Conservation (phyloP, 768 basidiomycete genomes). For the Paxillus rubicundulus region DNA sequence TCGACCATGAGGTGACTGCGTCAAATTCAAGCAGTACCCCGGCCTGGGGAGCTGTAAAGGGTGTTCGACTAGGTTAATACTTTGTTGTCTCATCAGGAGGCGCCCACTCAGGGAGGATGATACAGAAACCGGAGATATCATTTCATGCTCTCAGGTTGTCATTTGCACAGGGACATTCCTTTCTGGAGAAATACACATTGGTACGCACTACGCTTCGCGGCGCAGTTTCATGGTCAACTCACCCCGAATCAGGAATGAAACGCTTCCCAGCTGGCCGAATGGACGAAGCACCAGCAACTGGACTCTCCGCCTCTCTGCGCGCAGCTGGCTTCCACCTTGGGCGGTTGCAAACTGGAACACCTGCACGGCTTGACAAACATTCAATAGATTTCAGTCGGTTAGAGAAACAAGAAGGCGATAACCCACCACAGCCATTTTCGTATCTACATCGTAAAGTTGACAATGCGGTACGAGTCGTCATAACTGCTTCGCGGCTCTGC, state of each 20-base stretch:
- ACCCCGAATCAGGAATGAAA: constrained; percentile 49
- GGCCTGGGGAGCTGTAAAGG: constrained; percentile 53
- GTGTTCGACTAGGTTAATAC: constrained; percentile 63
- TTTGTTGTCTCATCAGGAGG: not conserved
- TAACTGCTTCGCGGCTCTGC: not conserved
- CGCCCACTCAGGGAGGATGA: not conserved
- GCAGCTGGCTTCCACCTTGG: constrained; percentile 79
- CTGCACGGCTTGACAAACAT: constrained; percentile 68
- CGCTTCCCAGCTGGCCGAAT: constrained; percentile 77
- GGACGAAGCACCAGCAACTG: constrained; percentile 66
- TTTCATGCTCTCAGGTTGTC: constrained; percentile 78
- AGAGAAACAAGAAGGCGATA: constrained; percentile 65
- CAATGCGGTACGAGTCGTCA: constrained; percentile 53
- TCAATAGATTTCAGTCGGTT: constrained; percentile 70
- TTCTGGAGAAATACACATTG: constrained; percentile 89
- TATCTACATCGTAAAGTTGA: constrained; percentile 66
- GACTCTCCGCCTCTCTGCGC: constrained; percentile 73
- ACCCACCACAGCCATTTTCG: constrained; percentile 67
- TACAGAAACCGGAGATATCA: constrained; percentile 69
- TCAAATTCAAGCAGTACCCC: constrained; percentile 22
- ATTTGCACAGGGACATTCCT: constrained; percentile 92
- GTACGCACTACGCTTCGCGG: constrained; percentile 34
- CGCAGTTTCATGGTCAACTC: not conserved
- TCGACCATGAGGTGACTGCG: constrained; percentile 44
- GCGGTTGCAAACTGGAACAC: constrained; percentile 83